Evolutionary conservation across 169 alveolate genomes (phyloP).

Genomic region (Eimeria praecox): DNA sequence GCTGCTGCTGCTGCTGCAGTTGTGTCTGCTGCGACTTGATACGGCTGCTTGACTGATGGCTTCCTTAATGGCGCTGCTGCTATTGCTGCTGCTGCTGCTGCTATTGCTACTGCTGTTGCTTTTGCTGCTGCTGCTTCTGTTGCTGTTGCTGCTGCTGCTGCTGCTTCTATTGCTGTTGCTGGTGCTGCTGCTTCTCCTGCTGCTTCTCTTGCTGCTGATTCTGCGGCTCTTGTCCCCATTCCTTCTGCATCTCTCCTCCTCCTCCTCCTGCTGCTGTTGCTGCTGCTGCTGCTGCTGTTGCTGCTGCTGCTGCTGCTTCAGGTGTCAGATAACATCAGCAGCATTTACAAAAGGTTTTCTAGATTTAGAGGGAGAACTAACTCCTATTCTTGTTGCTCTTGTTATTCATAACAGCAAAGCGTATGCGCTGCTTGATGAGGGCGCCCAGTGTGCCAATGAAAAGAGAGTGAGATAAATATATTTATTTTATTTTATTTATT

Average conservation of each 20-base stretch:
- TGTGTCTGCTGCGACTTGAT: too few species aligned
- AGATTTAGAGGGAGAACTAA: constrained; percentile 97
- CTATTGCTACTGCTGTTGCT: constrained; percentile 4
- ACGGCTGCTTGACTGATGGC: too few species aligned
- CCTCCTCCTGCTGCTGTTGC: background rate
- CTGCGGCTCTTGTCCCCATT: background rate
- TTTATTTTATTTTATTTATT: too few species aligned
- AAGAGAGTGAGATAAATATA: constrained; percentile 12
- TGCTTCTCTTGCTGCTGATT: background rate
- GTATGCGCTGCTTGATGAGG: constrained; percentile 84
- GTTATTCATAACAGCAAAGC: constrained; percentile 89
- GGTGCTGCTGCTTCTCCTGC: background rate
- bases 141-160: too few species aligned
- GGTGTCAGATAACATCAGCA: constrained; percentile 98
- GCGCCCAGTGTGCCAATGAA: constrained; percentile 53
- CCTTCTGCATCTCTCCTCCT: too few species aligned
- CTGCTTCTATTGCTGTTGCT: too few species aligned
- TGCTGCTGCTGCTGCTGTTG: too few species aligned
- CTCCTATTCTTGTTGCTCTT: constrained; percentile 97
- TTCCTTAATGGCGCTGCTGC: too few species aligned
- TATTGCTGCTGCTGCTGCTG: constrained; percentile 5
- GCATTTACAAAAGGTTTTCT: constrained; percentile 98
- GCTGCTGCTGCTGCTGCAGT: too few species aligned
- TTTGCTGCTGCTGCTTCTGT: background rate
- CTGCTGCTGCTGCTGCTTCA: background rate